Base-by-base conservation (phyloP, 495 filamentous ascomycete species). In the Massariosphaeria phaeospora region DNA sequence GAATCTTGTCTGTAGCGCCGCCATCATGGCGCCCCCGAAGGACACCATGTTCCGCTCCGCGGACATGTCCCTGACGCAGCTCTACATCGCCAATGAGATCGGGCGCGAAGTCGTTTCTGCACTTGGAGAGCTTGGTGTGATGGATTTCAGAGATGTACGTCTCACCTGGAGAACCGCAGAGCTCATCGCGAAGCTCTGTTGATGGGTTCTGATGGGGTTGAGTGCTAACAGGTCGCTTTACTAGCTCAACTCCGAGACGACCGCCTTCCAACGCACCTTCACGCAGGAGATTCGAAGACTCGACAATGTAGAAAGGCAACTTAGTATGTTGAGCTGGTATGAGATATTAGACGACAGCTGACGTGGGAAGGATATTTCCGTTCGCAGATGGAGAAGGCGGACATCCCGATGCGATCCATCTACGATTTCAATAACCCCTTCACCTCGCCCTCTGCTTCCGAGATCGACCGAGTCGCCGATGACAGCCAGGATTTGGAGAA, bases 61-160 rank as follows among this genome's bases (percentile, higher is more conserved):
- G 86, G 91, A 97, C 73, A 99, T 99, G 93, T 95, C 89, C 79
- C 84, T 99, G 81, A 94, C 94, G 69, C 93, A 97, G 80, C 84
- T 99, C 63, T 99, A 96, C 74, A 90, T 97, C 65, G 88, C 93
- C 59, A 96, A 95, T 64, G 93, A 99, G 76, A 96, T 97, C 57
- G 91, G 94, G 61, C 82, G 93, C 69, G 93, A 99, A 76, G 91
- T 96, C 60, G 88, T 97, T 52, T 96, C 89, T 68, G 93, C 93
- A 45, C 76, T 99, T 58, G 93, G 93, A 62, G 93, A 97, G 76
- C 78, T 99, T 63, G 93, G 93, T 50, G 79, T 91, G 67, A 86
- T 97, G 62, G 89, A 96, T 73, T 97, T 97, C 69, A 81, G 93
- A 70, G 93, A 99, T 81, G 93, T 98, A 76, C 60, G 89, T 77